These are phyloP conservation scores for Aureobasidium uvarum DNA, from an alignment of 2,329 filamentous ascomycete species.

Conservation along the genomic window DNA sequence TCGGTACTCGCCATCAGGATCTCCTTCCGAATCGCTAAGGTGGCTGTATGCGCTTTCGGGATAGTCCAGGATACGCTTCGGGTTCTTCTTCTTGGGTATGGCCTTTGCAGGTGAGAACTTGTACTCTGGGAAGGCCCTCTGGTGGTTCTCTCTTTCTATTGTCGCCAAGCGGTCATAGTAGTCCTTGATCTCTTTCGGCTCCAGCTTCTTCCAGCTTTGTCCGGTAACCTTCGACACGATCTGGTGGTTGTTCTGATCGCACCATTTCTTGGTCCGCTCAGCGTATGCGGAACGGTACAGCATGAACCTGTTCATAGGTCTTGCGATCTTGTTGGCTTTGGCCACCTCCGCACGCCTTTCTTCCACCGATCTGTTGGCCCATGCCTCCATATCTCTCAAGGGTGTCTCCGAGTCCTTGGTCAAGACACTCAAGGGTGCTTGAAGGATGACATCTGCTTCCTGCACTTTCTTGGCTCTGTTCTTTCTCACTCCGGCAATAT, in stretches of 20 bases:
- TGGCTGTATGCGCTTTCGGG: conserved; percentile 36
- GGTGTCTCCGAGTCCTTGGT: conserved; percentile 63
- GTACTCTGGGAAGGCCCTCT: conserved; percentile 81
- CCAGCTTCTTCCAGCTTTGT: conserved; percentile 72
- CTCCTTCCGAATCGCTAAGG: conserved; percentile 24
- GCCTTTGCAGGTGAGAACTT: conserved; percentile 75
- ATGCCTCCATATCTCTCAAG: conserved; percentile 74
- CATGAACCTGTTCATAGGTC: conserved; percentile 98
- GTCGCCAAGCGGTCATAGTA: conserved; percentile 76
- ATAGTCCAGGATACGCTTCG: conserved; percentile 33
- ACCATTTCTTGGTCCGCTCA: conserved; percentile 77
- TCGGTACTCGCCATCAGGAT: conserved; percentile 36
- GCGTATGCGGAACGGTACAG: conserved; percentile 92
- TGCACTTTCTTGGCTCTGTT: conserved; percentile 46
- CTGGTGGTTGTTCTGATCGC: conserved; percentile 87
- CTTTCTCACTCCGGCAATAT: conserved; percentile 43
- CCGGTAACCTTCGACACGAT: conserved; percentile 86
- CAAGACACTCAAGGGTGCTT: conserved; percentile 67
- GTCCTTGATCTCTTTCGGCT: conserved; percentile 68
- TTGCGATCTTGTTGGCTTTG: conserved; percentile 72
- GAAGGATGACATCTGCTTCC: conserved; percentile 54
- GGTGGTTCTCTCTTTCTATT: conserved; percentile 80
- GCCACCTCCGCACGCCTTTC: conserved; percentile 66
- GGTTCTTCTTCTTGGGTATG: conserved; percentile 50
- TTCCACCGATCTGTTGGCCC: conserved; percentile 66